These are phyloP conservation scores for Paraconiothyrium brasiliense DNA, from an alignment of 2,329 filamentous ascomycete genomes.

Conservation along the genomic window DNA sequence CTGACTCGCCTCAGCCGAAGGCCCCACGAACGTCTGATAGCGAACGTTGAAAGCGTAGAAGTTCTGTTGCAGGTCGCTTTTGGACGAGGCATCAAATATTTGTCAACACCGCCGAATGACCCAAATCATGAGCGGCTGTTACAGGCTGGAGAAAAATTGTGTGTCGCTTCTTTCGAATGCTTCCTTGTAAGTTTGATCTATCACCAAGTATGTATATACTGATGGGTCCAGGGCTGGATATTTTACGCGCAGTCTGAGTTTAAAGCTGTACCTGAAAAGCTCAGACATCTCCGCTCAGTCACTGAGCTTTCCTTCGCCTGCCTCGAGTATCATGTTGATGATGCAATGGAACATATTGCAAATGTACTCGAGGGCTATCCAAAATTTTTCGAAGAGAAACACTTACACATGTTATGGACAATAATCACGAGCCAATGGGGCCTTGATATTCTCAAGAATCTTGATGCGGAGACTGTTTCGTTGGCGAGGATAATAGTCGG, in stretches of 20 bases:
- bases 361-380: constrained; percentile 49
- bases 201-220: neutral
- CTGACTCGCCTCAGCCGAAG: constrained; percentile 41
- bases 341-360: constrained; percentile 49
- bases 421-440: constrained; percentile 47
- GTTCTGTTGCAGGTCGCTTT: constrained; percentile 57
- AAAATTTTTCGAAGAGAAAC: constrained; percentile 45
- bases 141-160: constrained; percentile 45
- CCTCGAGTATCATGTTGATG: constrained; percentile 64
- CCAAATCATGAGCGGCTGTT: constrained; percentile 31
- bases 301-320: constrained; percentile 69
- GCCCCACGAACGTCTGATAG: constrained; percentile 62
- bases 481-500: constrained; percentile 49
- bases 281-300: constrained; percentile 68
- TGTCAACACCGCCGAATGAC: constrained; percentile 37
- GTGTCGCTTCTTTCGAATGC: constrained; percentile 43
- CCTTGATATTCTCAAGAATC: constrained; percentile 46
- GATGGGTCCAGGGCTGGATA: constrained; percentile 71
- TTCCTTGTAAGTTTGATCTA: constrained; percentile 39
- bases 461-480: constrained; percentile 46
- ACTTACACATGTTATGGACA: constrained; percentile 45
- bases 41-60: constrained; percentile 62
- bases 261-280: constrained; percentile 64
- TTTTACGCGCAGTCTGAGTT: constrained; percentile 75
- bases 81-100: constrained; percentile 45